A percentile compares a stretch with the other conserved stretches of the same genome.
phyloP scores from a whole-genome alignment of 73 alveolate species.

The Paramecium primaurelia region DNA sequence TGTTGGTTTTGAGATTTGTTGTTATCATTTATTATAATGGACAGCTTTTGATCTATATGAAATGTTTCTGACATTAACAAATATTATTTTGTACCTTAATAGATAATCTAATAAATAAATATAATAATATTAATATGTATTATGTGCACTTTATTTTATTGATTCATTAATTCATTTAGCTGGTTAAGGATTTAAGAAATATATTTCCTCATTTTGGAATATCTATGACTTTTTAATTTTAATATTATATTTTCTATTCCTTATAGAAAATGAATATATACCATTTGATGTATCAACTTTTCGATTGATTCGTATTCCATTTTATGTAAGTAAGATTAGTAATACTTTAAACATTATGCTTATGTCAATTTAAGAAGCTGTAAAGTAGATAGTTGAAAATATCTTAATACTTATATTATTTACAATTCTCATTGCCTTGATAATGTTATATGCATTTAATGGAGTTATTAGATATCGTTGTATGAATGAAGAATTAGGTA shows the following conservation, averaged over 20 bases:
- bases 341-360: conserved; percentile 30
- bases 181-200: conserved; percentile 18
- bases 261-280: neutral
- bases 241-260: neutral
- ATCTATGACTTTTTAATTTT: neutral
- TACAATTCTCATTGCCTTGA: neutral
- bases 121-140: neutral
- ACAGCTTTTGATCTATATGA: neutral
- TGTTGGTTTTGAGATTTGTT: neutral
- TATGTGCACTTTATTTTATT: neutral
- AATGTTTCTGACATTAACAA: neutral
- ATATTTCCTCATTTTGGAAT: neutral
- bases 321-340: conserved; percentile 4
- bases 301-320: conserved; percentile 14
- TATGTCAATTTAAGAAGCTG: neutral
- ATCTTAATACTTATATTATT: neutral
- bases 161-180: neutral
- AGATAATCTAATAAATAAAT: neutral
- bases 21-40: neutral
- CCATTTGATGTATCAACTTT: conserved; percentile 43
- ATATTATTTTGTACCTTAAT: neutral
- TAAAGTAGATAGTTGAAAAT: conserved; percentile 8
- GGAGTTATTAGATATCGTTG: conserved; percentile 40
- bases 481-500: conserved; percentile 2
- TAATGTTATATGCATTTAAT: neutral